Conservation (phyloP, 148 eudicot species). For the Polygonum maritimum region DNA sequence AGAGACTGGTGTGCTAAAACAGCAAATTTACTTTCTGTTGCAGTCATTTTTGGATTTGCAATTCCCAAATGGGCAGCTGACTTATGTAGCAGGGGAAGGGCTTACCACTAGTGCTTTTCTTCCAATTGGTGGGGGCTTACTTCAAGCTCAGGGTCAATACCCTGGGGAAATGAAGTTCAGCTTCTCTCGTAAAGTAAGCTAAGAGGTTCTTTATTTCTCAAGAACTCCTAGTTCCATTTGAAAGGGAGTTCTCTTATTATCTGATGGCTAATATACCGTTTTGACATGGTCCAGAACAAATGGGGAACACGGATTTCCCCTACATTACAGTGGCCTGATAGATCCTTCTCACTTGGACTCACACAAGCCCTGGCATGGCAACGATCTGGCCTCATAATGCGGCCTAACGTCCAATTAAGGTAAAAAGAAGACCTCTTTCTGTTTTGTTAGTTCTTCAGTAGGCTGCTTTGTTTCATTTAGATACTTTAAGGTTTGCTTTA, state of each 20-base stretch:
- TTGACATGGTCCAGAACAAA: constrained; percentile 44
- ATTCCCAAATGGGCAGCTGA: constrained; percentile 92
- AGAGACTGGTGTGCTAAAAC: constrained; percentile 4
- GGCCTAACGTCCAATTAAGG: constrained; percentile 86
- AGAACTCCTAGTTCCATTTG: background rate
- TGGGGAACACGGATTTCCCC: constrained; percentile 88
- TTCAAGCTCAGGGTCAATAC: constrained; percentile 98
- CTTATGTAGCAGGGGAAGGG: constrained; percentile 93
- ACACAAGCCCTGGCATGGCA: constrained; percentile 88
- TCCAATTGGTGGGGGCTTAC: constrained; percentile 78
- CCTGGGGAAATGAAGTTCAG: constrained; percentile 96
- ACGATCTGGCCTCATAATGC: constrained; percentile 79
- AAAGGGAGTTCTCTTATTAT: background rate
- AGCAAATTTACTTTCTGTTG: constrained; percentile 17
- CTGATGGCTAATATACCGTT: background rate
- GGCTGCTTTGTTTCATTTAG: background rate
- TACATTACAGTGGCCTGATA: constrained; percentile 78
- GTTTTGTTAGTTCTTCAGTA: too few relatives aligned
- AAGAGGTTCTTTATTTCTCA: background rate
- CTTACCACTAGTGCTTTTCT: constrained; percentile 80
- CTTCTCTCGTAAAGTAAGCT: constrained; percentile 83
- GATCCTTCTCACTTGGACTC: constrained; percentile 56
- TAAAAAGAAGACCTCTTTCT: constrained; percentile 14
- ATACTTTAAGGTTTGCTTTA: background rate
- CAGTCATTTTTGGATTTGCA: constrained; percentile 99